Base-by-base conservation (phyloP, 1,284 basidiomycete genomes). In the Rhodotorula sp. region DNA sequence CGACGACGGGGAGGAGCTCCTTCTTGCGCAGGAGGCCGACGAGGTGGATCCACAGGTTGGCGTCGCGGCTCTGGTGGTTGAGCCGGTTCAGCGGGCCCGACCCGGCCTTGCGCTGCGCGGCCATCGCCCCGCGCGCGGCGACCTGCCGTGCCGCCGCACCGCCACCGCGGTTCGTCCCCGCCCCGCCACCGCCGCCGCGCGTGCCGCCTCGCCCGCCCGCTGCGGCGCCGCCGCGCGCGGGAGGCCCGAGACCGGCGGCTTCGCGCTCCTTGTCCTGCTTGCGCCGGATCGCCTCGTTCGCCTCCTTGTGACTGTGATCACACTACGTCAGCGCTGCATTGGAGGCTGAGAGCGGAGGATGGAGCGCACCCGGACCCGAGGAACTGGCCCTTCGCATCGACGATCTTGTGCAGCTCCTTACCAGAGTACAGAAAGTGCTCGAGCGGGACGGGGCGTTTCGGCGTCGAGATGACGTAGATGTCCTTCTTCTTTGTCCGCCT, bases 401-500 rank as follows among this genome's bases (percentile, higher is more conserved):
- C 92, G 71, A 99, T 93, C 83, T 96, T 97, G 85, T 91, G 90
- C 77, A 91, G 84, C 58, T 97, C 93, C 73, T 90, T 88, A 17
- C 93, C 92, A 2, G 95, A 93, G 83, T 97, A 99, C 9, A 99
- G 84, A 82, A 91, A 97, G 83, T 99, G 97, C 81, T 99, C 96
- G 53, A 99, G 86, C 4, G 97, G 97, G 4, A 99, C 96, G 0
- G 97, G 97, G 71, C 97, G 88, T 82, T 98, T 95, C 1, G 91
- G 88, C 0, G 97, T 99, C 34, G 92, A 97, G 76, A 99, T 98
- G 65, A 99, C 97, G 81, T 98, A 99, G 70, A 99, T 97, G 78
- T 99, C 94, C 82, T 98, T 99, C 85, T 94, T 97, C 85, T 99
- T 99, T 1, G 97, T 99, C 16, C 97, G 91, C 4, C 97, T 96